Percentiles rank a stretch among this genome's conserved stretches.
Conservation (phyloP, 139 green algal species). For the Spirogloea muscicola region DNA sequence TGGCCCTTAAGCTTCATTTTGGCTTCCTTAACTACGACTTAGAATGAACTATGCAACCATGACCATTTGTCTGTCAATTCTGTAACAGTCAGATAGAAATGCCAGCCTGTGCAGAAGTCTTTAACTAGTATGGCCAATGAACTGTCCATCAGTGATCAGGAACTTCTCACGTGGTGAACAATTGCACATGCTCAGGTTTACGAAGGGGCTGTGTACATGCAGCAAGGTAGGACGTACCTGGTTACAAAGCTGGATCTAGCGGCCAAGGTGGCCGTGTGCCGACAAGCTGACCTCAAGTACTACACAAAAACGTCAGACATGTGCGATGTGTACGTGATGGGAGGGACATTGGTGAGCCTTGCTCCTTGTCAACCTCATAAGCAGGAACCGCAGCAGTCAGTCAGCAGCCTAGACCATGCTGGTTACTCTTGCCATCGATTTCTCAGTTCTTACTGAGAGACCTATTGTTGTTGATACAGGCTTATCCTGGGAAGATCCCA, state of each 20-base stretch:
- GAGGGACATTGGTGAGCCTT: slow-evolving; percentile 50
- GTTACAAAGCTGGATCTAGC: slow-evolving; percentile 76
- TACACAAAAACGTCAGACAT: slow-evolving; percentile 70
- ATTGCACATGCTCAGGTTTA: slow-evolving; percentile 71
- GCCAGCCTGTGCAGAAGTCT: background rate
- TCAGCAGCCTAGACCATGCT: too few species aligned
- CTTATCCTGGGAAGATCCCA: background rate
- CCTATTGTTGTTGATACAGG: too few species aligned
- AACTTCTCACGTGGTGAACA: too few species aligned
- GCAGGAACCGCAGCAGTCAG: too few species aligned
- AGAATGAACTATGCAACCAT: too few species aligned
- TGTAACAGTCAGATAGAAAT: background rate
- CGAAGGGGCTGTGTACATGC: slow-evolving; percentile 87
- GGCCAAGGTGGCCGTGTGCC: slow-evolving; percentile 65
- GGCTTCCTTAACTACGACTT: too few species aligned
- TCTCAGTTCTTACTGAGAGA: too few species aligned
- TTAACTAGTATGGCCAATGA: background rate
- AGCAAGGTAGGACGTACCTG: slow-evolving; percentile 82
- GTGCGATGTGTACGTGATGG: slow-evolving; percentile 71
- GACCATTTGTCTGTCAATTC: background rate
- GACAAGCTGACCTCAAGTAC: slow-evolving; percentile 77
- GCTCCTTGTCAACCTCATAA: too few species aligned
- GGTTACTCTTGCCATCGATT: too few species aligned
- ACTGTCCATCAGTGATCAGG: too few species aligned
- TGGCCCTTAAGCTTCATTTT: too few species aligned